Percentiles rank a stretch among this genome's conserved stretches.
These are phyloP conservation scores for Geosmithia putterillii DNA, from an alignment of 2,329 filamentous ascomycete species.

Conservation along the genomic window DNA sequence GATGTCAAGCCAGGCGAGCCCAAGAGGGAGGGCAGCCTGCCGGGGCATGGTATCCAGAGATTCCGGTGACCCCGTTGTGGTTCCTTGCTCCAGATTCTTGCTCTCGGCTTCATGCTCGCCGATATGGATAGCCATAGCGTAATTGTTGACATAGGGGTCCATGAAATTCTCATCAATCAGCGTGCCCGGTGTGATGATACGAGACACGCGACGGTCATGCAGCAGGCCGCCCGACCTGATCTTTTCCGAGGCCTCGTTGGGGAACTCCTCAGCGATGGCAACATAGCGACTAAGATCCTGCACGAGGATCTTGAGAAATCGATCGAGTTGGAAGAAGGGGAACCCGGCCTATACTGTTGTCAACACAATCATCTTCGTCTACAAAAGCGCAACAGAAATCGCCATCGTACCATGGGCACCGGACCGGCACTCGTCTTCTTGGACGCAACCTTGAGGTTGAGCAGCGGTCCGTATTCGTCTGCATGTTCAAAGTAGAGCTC, in stretches of 20 bases:
- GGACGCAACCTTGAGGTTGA: slow-evolving; percentile 76
- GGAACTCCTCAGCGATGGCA: slow-evolving; percentile 87
- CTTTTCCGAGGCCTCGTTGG: slow-evolving; percentile 57
- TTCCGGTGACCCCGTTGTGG: not conserved
- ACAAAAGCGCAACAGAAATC: slow-evolving; percentile 2
- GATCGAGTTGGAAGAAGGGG: slow-evolving; percentile 82
- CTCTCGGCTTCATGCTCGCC: slow-evolving; percentile 1
- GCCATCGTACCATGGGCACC: slow-evolving; percentile 72
- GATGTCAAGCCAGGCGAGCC: slow-evolving; percentile 86
- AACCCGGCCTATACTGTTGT: slow-evolving; percentile 61
- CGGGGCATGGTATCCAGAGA: slow-evolving; percentile 1
- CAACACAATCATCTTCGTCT: slow-evolving; percentile 1
- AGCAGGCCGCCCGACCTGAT: slow-evolving; percentile 65
- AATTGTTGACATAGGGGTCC: slow-evolving; percentile 89
- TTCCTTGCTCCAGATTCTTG: not conserved
- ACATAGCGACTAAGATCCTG: slow-evolving; percentile 86
- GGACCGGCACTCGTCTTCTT: slow-evolving; percentile 69
- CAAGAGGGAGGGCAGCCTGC: slow-evolving; percentile 33
- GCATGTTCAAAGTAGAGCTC: slow-evolving; percentile 97
- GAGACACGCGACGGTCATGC: slow-evolving; percentile 74
- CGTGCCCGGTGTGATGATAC: slow-evolving; percentile 88
- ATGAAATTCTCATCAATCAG: slow-evolving; percentile 97
- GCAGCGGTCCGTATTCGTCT: slow-evolving; percentile 70
- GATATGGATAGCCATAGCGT: slow-evolving; percentile 69
- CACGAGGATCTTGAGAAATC: slow-evolving; percentile 85